Conservation (phyloP, 1,139 yeast genomes). For the Hemisphaericaspora xylanilytica region DNA sequence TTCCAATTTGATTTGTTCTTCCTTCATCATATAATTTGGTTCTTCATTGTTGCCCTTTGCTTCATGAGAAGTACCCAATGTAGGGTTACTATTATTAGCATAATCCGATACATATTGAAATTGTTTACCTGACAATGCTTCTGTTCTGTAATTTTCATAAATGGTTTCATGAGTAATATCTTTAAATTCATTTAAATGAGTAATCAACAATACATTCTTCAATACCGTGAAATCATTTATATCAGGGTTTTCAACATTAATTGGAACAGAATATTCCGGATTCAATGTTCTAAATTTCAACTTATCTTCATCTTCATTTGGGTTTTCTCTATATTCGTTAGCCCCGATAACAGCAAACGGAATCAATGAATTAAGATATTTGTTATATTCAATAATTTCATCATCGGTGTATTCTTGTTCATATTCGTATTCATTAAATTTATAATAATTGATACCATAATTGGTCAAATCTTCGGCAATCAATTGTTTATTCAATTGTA, state of each 20-base stretch:
- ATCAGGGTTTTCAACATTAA: constrained; percentile 53
- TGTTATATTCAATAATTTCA: constrained; percentile 48
- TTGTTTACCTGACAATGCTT: constrained; percentile 51
- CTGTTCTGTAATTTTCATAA: constrained; percentile 74
- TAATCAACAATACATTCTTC: constrained; percentile 66
- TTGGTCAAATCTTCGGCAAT: constrained; percentile 43
- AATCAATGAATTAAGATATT: constrained; percentile 39
- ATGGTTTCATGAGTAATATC: constrained; percentile 65
- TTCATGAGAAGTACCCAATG: too few species aligned
- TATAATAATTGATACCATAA: constrained; percentile 42
- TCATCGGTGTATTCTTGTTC: constrained; percentile 49
- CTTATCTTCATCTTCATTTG: constrained; percentile 34
- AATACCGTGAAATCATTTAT: constrained; percentile 63
- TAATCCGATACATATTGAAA: constrained; percentile 34
- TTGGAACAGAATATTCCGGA: constrained; percentile 35
- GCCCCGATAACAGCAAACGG: constrained; percentile 48
- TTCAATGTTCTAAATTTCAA: constrained; percentile 40
- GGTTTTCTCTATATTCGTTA: constrained; percentile 38
- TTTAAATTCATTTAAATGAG: constrained; percentile 76
- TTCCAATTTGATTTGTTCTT: constrained; percentile 76
- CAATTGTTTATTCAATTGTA: constrained; percentile 35
- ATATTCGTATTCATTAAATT: constrained; percentile 49
- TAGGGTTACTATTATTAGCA: constrained; percentile 7
- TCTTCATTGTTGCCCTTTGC: constrained; percentile 30
- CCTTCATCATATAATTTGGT: constrained; percentile 57